phyloP scores from a whole-genome alignment of 2,329 filamentous ascomycete genomes.

The Diaporthe citrichinensis region DNA sequence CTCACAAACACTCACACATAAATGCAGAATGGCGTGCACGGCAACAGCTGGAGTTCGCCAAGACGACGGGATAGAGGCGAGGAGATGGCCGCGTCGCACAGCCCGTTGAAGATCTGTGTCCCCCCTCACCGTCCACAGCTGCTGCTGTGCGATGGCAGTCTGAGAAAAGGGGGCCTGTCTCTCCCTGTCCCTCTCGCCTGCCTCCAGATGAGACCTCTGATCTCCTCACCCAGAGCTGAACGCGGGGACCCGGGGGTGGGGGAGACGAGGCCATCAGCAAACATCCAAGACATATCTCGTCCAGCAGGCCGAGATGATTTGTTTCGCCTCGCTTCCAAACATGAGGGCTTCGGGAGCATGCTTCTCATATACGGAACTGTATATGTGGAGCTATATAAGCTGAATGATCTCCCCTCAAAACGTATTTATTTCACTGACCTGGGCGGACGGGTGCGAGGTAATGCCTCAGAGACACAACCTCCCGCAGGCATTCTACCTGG shows the following conservation, averaged over 20 bases:
- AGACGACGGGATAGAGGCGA: not conserved
- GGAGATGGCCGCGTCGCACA: not conserved
- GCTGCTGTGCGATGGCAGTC: not conserved
- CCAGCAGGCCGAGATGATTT: constrained; percentile 26
- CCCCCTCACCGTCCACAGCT: not conserved
- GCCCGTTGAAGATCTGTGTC: constrained; percentile 24
- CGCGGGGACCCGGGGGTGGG: not conserved
- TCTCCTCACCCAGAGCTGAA: not conserved
- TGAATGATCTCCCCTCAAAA: not conserved
- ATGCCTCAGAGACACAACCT: constrained; percentile 14
- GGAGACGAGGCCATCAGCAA: too few species aligned
- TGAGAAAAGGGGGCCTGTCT: not conserved
- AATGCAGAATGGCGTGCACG: not conserved
- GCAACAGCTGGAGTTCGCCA: not conserved
- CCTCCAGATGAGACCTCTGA: not conserved
- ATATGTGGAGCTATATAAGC: constrained; percentile 19
- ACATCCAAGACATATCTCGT: constrained; percentile 24
- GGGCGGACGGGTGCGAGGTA: not conserved
- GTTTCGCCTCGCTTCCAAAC: constrained; percentile 34
- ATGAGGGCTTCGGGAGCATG: not conserved
- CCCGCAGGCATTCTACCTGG: constrained; percentile 11
- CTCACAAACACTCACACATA: not conserved
- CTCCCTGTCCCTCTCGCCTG: not conserved
- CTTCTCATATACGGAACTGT: not conserved
- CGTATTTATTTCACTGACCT: not conserved